Conservation (phyloP, 257 asterid genomes). For the Scutellaria galericulata region DNA sequence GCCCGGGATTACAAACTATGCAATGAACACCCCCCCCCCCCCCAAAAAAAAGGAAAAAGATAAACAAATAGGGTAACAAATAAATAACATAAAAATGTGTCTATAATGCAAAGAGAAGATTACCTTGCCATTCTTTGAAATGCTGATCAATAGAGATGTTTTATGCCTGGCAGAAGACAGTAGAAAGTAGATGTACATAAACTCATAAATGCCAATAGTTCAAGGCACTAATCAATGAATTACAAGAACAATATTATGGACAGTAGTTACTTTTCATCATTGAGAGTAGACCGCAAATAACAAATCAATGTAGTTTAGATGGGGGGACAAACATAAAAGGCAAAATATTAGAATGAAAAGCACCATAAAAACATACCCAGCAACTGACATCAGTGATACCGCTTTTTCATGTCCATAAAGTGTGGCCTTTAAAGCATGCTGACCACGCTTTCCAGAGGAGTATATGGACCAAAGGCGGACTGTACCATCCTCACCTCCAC, state of each 20-base stretch:
- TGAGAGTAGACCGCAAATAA: neutral
- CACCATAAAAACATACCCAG: slow-evolving; percentile 55
- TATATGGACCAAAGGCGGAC: slow-evolving; percentile 84
- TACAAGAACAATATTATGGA: neutral
- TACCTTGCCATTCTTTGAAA: slow-evolving; percentile 84
- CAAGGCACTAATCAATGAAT: neutral
- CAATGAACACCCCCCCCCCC: neutral
- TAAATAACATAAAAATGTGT: slow-evolving; percentile 15
- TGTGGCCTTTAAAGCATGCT: slow-evolving; percentile 69
- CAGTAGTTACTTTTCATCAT: neutral
- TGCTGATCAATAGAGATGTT: slow-evolving; percentile 71
- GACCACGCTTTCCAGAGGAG: slow-evolving; percentile 74
- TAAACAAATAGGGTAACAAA: neutral
- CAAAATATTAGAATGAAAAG: neutral
- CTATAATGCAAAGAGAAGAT: slow-evolving; percentile 20
- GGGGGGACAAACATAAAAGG: neutral
- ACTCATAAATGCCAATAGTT: neutral
- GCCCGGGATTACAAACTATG: neutral
- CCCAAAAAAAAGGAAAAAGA: neutral
- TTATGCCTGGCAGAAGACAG: slow-evolving; percentile 60
- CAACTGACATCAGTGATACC: slow-evolving; percentile 65
- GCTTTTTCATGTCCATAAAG: slow-evolving; percentile 84
- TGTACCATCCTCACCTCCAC: slow-evolving; percentile 87
- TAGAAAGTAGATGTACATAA: slow-evolving; percentile 9
- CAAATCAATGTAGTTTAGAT: neutral